These are phyloP conservation scores for Camellia sinensis DNA, from an alignment of 148 eudicot genomes.

Conservation along the genomic window DNA sequence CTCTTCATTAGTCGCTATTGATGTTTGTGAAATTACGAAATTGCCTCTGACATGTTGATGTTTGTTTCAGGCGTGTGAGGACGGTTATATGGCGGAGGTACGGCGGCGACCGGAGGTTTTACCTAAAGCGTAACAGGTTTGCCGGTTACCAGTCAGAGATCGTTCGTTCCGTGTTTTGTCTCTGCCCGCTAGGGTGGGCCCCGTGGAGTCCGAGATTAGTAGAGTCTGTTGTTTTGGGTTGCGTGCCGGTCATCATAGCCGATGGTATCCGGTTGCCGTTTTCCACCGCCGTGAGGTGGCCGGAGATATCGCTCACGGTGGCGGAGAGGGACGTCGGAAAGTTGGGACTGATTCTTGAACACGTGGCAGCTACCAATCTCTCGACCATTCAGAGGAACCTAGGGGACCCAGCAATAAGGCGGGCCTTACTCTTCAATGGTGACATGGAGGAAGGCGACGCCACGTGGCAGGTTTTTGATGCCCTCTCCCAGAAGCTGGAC, in stretches of 20 bases:
- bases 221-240: constrained; percentile 74
- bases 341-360: constrained; percentile 47
- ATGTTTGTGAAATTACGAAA: not conserved
- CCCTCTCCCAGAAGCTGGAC: constrained; percentile 30
- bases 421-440: constrained; percentile 55
- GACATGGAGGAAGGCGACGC: constrained; percentile 51
- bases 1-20: not conserved
- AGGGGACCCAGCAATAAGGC: constrained; percentile 39
- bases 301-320: constrained; percentile 64
- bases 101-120: constrained; percentile 52
- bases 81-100: constrained; percentile 61
- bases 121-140: constrained; percentile 55
- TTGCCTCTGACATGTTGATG: not conserved
- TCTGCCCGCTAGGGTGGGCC: constrained; percentile 95
- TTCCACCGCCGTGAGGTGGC: constrained; percentile 55
- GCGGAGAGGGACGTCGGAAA: constrained; percentile 54
- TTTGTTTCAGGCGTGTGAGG: constrained; percentile 56
- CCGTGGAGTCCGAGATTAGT: constrained; percentile 95
- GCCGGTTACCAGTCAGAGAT: constrained; percentile 79
- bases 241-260: constrained; percentile 87
- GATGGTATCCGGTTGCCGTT: constrained; percentile 76
- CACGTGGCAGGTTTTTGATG: constrained; percentile 57
- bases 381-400: constrained; percentile 50
- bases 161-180: constrained; percentile 59
- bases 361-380: constrained; percentile 60